These are phyloP conservation scores for Macrolepiota dolichaula DNA, from an alignment of 768 basidiomycete genomes.

Conservation along the genomic window DNA sequence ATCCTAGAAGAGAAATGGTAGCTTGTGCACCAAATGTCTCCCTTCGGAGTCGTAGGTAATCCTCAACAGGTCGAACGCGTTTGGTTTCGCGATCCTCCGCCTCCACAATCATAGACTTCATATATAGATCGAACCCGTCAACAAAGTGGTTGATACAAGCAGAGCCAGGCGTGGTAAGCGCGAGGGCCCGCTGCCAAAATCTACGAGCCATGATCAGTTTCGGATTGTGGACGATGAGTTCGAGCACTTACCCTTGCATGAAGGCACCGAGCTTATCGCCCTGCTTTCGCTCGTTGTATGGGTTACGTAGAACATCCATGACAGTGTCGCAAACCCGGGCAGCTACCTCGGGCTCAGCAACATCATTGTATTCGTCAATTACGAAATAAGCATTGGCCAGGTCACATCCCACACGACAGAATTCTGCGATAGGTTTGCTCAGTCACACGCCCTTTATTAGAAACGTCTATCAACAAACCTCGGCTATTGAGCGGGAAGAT, in stretches of 20 bases:
- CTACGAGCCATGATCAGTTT: background rate
- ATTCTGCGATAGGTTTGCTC: background rate
- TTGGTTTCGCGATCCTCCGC: constrained; percentile 13
- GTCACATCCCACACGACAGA: constrained; percentile 18
- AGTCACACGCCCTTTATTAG: background rate
- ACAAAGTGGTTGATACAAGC: constrained; percentile 16
- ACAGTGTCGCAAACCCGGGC: constrained; percentile 15
- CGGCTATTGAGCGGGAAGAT: background rate
- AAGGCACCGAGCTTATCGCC: constrained; percentile 15
- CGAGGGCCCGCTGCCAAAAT: constrained; percentile 17
- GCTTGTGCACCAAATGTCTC: constrained; percentile 18
- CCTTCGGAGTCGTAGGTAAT: constrained; percentile 18
- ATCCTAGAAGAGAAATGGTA: constrained; percentile 15
- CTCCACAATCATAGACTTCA: constrained; percentile 17
- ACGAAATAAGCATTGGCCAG: constrained; percentile 20
- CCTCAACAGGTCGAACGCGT: constrained; percentile 11
- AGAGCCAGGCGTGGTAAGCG: constrained; percentile 8
- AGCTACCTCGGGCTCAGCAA: constrained; percentile 12
- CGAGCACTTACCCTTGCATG: constrained; percentile 6
- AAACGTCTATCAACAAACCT: background rate
- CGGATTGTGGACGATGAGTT: background rate
- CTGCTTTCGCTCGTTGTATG: constrained; percentile 16
- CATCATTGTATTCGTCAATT: constrained; percentile 21
- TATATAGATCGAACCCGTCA: constrained; percentile 14
- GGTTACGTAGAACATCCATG: constrained; percentile 20